These are phyloP conservation scores for Silene coronaria DNA, from an alignment of 179 eudicot genomes.

Conservation along the genomic window DNA sequence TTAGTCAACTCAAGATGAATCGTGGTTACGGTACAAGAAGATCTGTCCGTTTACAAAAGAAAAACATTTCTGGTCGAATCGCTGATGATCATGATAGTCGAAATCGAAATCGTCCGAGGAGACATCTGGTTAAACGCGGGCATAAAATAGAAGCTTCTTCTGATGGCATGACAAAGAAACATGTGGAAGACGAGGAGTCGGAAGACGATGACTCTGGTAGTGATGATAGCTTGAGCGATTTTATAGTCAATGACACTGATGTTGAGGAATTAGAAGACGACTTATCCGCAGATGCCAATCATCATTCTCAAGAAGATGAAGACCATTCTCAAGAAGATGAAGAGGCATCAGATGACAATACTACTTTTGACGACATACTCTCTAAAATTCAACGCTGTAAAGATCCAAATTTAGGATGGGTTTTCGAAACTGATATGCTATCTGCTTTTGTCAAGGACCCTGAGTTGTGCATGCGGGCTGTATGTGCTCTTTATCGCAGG, in stretches of 20 bases:
- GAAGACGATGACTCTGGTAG: slow-evolving; percentile 30
- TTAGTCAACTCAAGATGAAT: slow-evolving; percentile 35
- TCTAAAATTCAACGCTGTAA: slow-evolving; percentile 41
- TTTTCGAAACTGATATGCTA: slow-evolving; percentile 67
- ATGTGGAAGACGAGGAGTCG: slow-evolving; percentile 18
- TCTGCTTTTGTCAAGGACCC: slow-evolving; percentile 67
- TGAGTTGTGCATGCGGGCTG: slow-evolving; percentile 70
- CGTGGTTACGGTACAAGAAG: slow-evolving; percentile 14
- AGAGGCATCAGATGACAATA: slow-evolving; percentile 35
- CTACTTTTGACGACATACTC: slow-evolving; percentile 36
- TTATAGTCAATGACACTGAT: slow-evolving; percentile 51
- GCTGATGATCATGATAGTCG: not conserved
- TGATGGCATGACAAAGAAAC: slow-evolving; percentile 3
- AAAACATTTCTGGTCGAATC: not conserved
- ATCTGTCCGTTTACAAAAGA: slow-evolving; percentile 17
- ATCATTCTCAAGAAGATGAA: slow-evolving; percentile 28
- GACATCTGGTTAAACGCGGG: slow-evolving; percentile 22
- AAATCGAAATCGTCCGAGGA: slow-evolving; percentile 12
- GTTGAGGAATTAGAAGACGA: slow-evolving; percentile 22
- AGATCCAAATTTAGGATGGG: slow-evolving; percentile 46
- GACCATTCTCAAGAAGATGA: slow-evolving; percentile 32
- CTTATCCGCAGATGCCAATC: slow-evolving; percentile 17
- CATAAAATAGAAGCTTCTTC: not conserved
- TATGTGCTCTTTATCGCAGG: slow-evolving; percentile 71
- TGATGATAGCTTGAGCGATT: slow-evolving; percentile 47